These are phyloP conservation scores for Kwoniella sp. DNA, from an alignment of 768 basidiomycete species.

Conservation along the genomic window DNA sequence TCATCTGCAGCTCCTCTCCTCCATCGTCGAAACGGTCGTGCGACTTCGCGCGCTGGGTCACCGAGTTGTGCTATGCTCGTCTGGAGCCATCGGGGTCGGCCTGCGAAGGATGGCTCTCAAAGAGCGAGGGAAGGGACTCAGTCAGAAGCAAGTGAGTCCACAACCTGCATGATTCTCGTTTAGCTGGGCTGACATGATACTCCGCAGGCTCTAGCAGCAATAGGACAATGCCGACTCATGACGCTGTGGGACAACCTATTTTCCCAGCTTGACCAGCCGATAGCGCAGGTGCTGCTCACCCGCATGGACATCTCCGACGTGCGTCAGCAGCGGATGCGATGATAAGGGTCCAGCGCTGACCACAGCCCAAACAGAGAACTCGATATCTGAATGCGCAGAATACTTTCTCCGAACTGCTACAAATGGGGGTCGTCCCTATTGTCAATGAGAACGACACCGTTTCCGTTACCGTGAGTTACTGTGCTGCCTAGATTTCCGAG, in stretches of 20 bases:
- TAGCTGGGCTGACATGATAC: not conserved
- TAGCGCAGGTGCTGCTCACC: conserved; percentile 89
- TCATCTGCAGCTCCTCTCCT: conserved; percentile 81
- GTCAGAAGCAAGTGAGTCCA: conserved; percentile 79
- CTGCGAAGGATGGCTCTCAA: conserved; percentile 83
- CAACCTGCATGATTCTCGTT: not conserved
- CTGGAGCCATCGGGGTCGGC: conserved; percentile 96
- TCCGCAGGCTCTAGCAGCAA: conserved; percentile 96
- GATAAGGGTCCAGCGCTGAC: too few relatives aligned
- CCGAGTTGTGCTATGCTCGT: conserved; percentile 90
- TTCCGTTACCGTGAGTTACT: conserved; percentile 74
- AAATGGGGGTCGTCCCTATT: conserved; percentile 93
- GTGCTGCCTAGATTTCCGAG: too few relatives aligned
- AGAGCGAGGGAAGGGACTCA: conserved; percentile 72
- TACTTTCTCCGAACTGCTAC: conserved; percentile 82
- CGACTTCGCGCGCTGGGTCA: conserved; percentile 74
- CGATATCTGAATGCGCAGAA: conserved; percentile 95
- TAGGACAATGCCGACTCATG: conserved; percentile 93
- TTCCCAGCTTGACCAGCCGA: conserved; percentile 85
- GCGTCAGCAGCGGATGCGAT: conserved; percentile 41
- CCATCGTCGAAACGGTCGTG: conserved; percentile 85
- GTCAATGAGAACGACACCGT: conserved; percentile 99
- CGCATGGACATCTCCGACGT: conserved; percentile 97
- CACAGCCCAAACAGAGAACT: conserved; percentile 65
- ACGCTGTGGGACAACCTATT: conserved; percentile 97